A percentile compares a stretch with the other conserved stretches of the same genome.
These are phyloP conservation scores for Diaporthe capsici DNA, from an alignment of 2,329 filamentous ascomycete genomes.

Conservation along the genomic window DNA sequence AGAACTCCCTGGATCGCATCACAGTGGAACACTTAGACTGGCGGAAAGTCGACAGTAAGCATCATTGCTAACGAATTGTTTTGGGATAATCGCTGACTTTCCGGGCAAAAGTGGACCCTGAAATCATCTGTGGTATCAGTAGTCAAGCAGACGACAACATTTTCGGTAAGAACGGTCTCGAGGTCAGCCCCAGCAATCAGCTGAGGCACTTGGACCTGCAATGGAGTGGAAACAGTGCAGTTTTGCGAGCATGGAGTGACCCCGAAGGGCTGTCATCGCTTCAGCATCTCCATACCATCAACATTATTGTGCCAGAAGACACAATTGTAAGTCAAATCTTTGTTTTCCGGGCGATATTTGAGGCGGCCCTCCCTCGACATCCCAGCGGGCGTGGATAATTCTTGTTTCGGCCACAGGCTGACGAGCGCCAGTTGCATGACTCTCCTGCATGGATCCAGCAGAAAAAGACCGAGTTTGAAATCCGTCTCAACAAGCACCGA, in stretches of 20 bases:
- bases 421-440: neutral
- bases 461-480: neutral
- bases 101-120: slow-evolving; percentile 31
- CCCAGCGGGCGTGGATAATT: too few species aligned
- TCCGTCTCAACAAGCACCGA: neutral
- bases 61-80: too few species aligned
- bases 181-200: too few species aligned
- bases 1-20: neutral
- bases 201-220: neutral
- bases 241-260: slow-evolving; percentile 14
- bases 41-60: slow-evolving; percentile 1
- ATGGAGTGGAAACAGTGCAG: neutral
- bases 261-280: neutral
- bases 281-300: neutral
- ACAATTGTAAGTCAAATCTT: neutral
- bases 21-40: slow-evolving; percentile 3
- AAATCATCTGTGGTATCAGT: neutral
- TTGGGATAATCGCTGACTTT: too few species aligned
- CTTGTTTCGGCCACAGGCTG: neutral
- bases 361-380: too few species aligned
- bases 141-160: neutral
- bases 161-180: too few species aligned
- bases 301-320: neutral
- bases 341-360: too few species aligned
- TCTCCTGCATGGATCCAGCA: neutral